Conservation (phyloP, 164 flowering plant genomes). For the Protea cynaroides region DNA sequence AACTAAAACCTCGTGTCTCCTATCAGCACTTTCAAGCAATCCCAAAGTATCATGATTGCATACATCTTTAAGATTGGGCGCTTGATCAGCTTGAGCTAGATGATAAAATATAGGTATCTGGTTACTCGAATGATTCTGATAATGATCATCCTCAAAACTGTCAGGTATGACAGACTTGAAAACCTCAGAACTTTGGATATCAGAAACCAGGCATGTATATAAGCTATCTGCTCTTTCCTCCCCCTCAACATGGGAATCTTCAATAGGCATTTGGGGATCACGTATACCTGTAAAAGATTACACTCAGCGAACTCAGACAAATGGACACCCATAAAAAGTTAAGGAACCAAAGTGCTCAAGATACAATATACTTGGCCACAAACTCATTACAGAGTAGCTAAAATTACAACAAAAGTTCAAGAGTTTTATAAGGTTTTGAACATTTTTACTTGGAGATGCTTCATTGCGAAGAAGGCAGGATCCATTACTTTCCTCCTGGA, state of each 20-base stretch:
- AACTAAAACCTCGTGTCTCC: conserved; percentile 11
- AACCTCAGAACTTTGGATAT: conserved; percentile 19
- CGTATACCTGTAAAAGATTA: conserved; percentile 13
- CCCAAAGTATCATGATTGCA: conserved; percentile 7
- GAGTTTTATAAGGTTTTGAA: not conserved
- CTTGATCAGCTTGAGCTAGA: conserved; percentile 22
- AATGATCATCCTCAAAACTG: conserved; percentile 44
- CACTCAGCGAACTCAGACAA: not conserved
- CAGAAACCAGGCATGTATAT: conserved; percentile 13
- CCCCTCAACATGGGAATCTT: conserved; percentile 11
- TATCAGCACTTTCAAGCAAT: conserved; percentile 13
- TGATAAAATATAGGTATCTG: conserved; percentile 11
- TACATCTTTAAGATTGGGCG: conserved; percentile 7
- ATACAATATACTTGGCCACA: not conserved
- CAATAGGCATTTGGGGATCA: conserved; percentile 26
- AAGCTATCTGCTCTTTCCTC: conserved; percentile 11
- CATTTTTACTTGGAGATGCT: conserved; percentile 28
- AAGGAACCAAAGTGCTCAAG: not conserved
- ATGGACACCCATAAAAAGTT: not conserved
- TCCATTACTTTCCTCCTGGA: conserved; percentile 14
- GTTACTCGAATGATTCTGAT: conserved; percentile 8
- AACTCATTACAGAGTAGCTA: no score
- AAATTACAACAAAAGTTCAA: not conserved
- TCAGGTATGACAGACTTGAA: conserved; percentile 40
- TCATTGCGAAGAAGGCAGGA: conserved; percentile 8